These are phyloP conservation scores for Pseudogymnoascus sp. DNA, from an alignment of 2,329 filamentous ascomycete genomes.

Conservation along the genomic window DNA sequence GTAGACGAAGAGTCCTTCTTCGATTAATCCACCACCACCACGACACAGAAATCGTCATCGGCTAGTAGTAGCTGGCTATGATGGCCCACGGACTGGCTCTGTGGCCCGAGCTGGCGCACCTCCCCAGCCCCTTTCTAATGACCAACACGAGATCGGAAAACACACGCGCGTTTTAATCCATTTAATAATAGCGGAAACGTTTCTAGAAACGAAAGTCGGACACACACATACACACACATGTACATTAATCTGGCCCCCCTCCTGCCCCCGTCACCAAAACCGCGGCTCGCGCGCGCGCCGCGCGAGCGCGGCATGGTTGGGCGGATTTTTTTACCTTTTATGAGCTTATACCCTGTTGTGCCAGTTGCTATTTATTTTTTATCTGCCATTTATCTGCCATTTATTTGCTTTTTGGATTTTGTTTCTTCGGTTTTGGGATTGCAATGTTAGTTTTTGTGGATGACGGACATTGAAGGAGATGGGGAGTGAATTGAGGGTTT, in stretches of 20 bases:
- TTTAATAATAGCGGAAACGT: neutral
- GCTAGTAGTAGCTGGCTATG: neutral
- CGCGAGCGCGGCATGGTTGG: neutral
- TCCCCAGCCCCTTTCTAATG: neutral
- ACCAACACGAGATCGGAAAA: slow-evolving; percentile 2
- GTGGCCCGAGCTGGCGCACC: neutral
- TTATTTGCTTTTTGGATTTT: neutral
- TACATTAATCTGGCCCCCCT: slow-evolving; percentile 1
- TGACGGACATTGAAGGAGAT: neutral
- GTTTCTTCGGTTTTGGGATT: neutral
- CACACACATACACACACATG: neutral
- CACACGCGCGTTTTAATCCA: neutral
- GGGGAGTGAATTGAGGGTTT: neutral
- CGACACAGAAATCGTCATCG: neutral
- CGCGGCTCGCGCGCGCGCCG: neutral
- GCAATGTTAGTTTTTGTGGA: neutral
- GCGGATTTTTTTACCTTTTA: neutral
- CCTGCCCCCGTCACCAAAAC: neutral
- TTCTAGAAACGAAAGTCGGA: neutral
- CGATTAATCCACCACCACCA: slow-evolving; percentile 16
- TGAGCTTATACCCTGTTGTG: slow-evolving; percentile 6
- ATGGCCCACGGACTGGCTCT: neutral
- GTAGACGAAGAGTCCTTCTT: slow-evolving; percentile 28
- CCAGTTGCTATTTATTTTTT: neutral
- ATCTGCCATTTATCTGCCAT: neutral